Conservation (phyloP, 352 stramenopile species). For the Globisporangium parvum region DNA sequence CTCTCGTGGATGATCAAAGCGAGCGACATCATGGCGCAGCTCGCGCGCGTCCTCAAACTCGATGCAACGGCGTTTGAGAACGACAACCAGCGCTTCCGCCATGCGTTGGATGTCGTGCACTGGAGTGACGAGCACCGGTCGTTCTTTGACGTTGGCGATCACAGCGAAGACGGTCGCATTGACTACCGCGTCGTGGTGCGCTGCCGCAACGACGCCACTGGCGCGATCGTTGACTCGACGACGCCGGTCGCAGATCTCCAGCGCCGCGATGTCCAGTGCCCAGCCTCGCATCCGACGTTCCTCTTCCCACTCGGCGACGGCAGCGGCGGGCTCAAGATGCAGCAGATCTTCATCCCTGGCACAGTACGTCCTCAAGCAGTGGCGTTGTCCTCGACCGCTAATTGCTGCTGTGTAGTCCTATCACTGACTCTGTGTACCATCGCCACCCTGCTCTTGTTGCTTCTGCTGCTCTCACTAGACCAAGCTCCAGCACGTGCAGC, state of each 20-base stretch:
- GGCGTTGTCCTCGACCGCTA: too few species aligned
- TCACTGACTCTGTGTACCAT: not conserved
- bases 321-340: slow-evolving; percentile 59
- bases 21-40: slow-evolving; percentile 45
- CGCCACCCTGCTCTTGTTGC: too few species aligned
- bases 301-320: slow-evolving; percentile 81
- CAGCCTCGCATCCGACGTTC: slow-evolving; percentile 51
- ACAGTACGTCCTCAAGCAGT: slow-evolving; percentile 18
- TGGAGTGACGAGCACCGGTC: slow-evolving; percentile 61
- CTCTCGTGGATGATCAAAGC: slow-evolving; percentile 86
- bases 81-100: slow-evolving; percentile 32
- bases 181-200: slow-evolving; percentile 59
- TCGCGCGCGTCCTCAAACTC: slow-evolving; percentile 33
- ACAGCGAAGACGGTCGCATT: slow-evolving; percentile 69
- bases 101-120: slow-evolving; percentile 52
- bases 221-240: slow-evolving; percentile 36
- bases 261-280: slow-evolving; percentile 32
- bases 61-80: slow-evolving; percentile 16
- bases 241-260: slow-evolving; percentile 31
- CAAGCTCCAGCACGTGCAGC: slow-evolving; percentile 64
- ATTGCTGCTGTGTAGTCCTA: not conserved
- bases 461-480: too few species aligned
- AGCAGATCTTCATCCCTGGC: slow-evolving; percentile 60
- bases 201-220: slow-evolving; percentile 44
- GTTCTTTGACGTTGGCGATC: slow-evolving; percentile 79